These are phyloP conservation scores for Immersiella caudata DNA, from an alignment of 495 filamentous ascomycete genomes.

Conservation along the genomic window DNA sequence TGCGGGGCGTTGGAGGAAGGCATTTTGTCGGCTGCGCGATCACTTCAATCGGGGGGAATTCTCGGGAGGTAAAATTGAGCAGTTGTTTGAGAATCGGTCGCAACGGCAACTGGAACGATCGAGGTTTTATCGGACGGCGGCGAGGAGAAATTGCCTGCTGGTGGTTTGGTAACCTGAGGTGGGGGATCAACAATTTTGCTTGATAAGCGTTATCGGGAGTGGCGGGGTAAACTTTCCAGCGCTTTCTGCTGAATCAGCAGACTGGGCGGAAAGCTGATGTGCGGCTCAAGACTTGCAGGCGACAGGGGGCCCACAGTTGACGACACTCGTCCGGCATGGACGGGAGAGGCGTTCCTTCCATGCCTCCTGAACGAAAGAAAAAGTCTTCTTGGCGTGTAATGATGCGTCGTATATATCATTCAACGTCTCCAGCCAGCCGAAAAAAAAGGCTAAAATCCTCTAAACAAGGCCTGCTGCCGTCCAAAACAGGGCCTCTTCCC, in stretches of 20 bases:
- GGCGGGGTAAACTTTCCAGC: background rate
- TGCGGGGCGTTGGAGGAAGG: conserved; percentile 31
- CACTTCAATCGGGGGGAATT: background rate
- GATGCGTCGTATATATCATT: too few relatives aligned
- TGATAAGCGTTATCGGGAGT: background rate
- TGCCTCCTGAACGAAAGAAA: background rate
- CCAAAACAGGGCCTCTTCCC: too few relatives aligned
- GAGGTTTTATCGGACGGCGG: background rate
- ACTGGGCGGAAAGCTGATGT: background rate
- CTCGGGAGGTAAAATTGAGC: background rate
- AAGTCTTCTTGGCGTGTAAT: too few relatives aligned
- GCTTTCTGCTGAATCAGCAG: background rate
- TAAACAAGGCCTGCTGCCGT: too few relatives aligned
- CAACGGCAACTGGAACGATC: background rate
- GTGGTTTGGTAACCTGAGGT: too few relatives aligned
- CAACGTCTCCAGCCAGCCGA: too few relatives aligned
- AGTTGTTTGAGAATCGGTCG: background rate
- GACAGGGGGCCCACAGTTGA: background rate
- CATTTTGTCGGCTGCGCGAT: conserved; percentile 20
- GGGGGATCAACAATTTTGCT: background rate
- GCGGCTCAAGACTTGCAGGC: background rate
- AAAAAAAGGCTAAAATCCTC: too few relatives aligned
- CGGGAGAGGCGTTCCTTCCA: background rate
- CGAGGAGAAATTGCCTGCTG: background rate
- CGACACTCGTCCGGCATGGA: background rate